Percentiles rank a stretch among this genome's conserved stretches.
These are phyloP conservation scores for Moelleriella libera DNA, from an alignment of 2,329 filamentous ascomycete species.

Conservation along the genomic window DNA sequence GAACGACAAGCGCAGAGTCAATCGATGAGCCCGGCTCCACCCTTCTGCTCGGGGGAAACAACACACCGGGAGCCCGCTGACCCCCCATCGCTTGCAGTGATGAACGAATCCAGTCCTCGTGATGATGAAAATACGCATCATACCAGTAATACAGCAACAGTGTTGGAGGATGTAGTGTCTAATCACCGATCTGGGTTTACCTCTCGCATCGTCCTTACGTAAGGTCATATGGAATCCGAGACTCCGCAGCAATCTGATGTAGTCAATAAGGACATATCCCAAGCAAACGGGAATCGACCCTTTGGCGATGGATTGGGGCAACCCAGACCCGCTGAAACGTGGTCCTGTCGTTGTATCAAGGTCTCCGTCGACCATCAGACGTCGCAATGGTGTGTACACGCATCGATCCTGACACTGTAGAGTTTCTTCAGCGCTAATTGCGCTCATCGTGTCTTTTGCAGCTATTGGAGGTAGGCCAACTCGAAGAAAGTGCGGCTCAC, in stretches of 20 bases:
- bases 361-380: constrained; percentile 58
- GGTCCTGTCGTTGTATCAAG: constrained; percentile 84
- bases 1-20: no score
- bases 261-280: constrained; percentile 56
- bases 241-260: not conserved
- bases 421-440: no score
- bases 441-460: constrained; percentile 9
- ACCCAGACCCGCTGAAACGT: constrained; percentile 56
- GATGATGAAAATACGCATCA: not conserved
- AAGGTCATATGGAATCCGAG: constrained; percentile 6
- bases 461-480: constrained; percentile 40
- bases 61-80: no score
- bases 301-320: constrained; percentile 78
- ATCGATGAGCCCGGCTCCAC: no score
- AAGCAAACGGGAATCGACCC: constrained; percentile 90
- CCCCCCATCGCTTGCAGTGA: no score
- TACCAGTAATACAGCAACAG: no score
- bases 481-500: not conserved
- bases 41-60: no score
- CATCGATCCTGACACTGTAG: not conserved
- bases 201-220: constrained; percentile 43
- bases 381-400: constrained; percentile 55
- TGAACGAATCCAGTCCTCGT: no score
- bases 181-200: constrained; percentile 30
- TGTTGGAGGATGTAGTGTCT: constrained; percentile 6